Percentiles rank a stretch among this genome's conserved stretches.
These are phyloP conservation scores for Aspergillus aculeatinus DNA, from an alignment of 2,329 filamentous ascomycete genomes.

Conservation along the genomic window DNA sequence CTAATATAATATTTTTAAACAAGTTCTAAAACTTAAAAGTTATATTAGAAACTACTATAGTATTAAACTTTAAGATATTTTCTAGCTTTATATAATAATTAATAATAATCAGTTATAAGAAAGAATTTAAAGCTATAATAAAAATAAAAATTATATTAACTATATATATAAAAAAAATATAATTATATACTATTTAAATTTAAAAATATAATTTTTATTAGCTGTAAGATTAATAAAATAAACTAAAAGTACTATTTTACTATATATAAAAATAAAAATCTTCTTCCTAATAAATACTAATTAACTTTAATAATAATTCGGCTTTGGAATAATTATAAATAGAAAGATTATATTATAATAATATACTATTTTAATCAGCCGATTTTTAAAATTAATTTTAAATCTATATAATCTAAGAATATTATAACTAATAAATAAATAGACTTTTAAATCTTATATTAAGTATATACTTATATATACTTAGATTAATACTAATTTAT, in stretches of 20 bases:
- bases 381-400: no score
- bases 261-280: neutral
- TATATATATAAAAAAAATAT: no score
- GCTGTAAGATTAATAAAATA: rapidly evolving
- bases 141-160: neutral
- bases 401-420: no score
- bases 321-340: no score
- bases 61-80: neutral
- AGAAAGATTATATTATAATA: no score
- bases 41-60: neutral
- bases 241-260: no score
- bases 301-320: no score
- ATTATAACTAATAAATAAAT: no score
- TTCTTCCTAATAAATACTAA: no score
- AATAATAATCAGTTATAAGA: neutral
- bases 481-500: neutral
- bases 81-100: neutral
- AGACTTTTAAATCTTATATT: neutral
- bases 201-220: neutral
- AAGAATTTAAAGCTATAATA: no score
- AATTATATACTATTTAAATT: neutral
- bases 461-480: neutral
- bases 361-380: no score
- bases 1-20: neutral
- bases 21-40: neutral